phyloP scores from a whole-genome alignment of 2,329 filamentous ascomycete genomes.

The Westerdykella aurantiaca region DNA sequence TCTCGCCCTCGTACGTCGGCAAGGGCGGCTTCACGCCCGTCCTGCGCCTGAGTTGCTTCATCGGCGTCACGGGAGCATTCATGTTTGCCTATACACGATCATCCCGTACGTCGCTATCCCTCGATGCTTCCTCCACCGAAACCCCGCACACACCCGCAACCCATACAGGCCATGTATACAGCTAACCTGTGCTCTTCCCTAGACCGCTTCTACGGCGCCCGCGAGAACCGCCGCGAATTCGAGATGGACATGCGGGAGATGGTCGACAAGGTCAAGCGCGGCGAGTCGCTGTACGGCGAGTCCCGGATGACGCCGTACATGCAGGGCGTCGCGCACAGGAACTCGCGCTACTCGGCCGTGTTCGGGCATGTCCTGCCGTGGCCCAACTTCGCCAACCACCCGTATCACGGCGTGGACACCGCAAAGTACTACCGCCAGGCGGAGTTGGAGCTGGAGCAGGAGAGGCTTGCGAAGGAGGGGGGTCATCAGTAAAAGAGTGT shows the following conservation, averaged over 20 bases:
- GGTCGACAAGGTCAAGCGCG: conserved; percentile 91
- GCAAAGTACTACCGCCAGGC: conserved; percentile 97
- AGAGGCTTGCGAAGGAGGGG: conserved; percentile 40
- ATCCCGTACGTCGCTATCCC: conserved; percentile 56
- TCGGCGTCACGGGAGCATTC: conserved; percentile 74
- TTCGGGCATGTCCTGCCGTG: conserved; percentile 83
- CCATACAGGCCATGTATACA: neutral
- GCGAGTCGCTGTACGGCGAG: conserved; percentile 81
- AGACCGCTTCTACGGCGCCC: conserved; percentile 96
- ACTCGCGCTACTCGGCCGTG: conserved; percentile 84
- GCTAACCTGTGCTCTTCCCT: conserved; percentile 6
- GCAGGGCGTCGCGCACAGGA: conserved; percentile 86
- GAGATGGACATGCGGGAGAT: conserved; percentile 98
- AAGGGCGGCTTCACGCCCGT: conserved; percentile 75
- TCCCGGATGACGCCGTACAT: conserved; percentile 76
- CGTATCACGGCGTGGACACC: conserved; percentile 84
- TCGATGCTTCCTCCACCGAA: neutral
- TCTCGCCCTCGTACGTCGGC: conserved; percentile 78
- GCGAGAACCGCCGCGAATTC: conserved; percentile 84
- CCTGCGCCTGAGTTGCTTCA: conserved; percentile 69
- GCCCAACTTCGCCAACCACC: conserved; percentile 98
- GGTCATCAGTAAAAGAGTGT: neutral
- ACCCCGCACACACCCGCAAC: neutral
- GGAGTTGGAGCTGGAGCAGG: conserved; percentile 84
- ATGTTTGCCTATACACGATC: conserved; percentile 81